Conservation (phyloP, 1,139 yeast genomes). For the Protomyces inundatus region DNA sequence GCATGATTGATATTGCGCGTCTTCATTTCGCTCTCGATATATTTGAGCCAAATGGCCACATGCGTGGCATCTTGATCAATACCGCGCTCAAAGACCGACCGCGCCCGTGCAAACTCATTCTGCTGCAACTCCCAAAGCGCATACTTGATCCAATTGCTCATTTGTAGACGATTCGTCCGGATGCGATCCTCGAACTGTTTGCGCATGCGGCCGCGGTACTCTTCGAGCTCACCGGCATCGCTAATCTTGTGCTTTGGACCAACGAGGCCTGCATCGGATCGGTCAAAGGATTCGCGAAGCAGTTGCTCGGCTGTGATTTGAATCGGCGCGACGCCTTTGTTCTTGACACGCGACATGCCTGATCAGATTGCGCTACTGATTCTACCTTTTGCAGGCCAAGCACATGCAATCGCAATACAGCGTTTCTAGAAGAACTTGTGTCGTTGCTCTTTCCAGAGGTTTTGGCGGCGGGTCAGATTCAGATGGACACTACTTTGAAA, state of each 20-base stretch:
- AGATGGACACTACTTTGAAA: too few species aligned
- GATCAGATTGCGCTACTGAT: too few species aligned
- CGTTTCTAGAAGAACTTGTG: too few species aligned
- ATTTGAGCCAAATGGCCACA: conserved; percentile 81
- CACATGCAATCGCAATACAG: too few species aligned
- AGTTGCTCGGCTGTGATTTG: conserved; percentile 57
- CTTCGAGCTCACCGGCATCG: conserved; percentile 45
- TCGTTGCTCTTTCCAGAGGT: too few species aligned
- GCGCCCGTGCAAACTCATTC: conserved; percentile 66
- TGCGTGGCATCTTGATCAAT: conserved; percentile 66
- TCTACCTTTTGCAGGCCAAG: too few species aligned
- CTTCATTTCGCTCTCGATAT: conserved; percentile 71
- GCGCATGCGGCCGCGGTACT: conserved; percentile 68
- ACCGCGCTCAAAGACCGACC: conserved; percentile 87
- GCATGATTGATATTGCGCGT: conserved; percentile 80
- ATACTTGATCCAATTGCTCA: conserved; percentile 87
- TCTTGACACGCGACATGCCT: conserved; percentile 37
- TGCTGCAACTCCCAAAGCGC: conserved; percentile 84
- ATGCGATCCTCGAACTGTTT: conserved; percentile 80
- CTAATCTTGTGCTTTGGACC: conserved; percentile 45
- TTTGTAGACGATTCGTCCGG: conserved; percentile 71
- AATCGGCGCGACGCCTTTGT: conserved; percentile 46
- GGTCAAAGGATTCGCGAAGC: conserved; percentile 52
- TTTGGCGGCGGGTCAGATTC: too few species aligned
- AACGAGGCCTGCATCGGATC: conserved; percentile 44